Evolutionary conservation across 163 green algal genomes (phyloP), one percentile per base, ranked within the genome.

Genomic region (Trebouxia gelatinosa): DNA sequence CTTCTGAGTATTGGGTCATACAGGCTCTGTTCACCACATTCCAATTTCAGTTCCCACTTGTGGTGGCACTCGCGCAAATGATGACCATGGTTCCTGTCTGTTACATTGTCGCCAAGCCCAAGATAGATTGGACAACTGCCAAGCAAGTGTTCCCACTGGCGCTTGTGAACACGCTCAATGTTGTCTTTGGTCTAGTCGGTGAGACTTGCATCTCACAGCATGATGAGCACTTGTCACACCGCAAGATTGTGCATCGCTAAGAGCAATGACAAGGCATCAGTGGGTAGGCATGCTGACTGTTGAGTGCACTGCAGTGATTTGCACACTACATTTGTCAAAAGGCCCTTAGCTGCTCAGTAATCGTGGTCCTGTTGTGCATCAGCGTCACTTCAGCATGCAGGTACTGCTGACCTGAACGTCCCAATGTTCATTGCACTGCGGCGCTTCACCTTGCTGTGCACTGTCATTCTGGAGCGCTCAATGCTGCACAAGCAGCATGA

Each of bases 371-470:
- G n/a, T n/a, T n/a, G n/a, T n/a, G n/a, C n/a, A n/a, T n/a, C n/a
- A n/a, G n/a, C n/a, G n/a, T n/a, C n/a, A n/a, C 40, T 35, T 77
- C 7, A 50, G 65, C 7, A 2, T 70, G 58, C 84, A 91, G 88
- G 88, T 68, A 94, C 90, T 17, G 85, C 77, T 6, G 89, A 88
- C 13, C 81, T 94, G 1, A 93, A 87, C 70, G 86, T 94, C 6
- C 90, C 90, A 21, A 94, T 94, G 90, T 94, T 94, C 80, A 93
- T 94, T 54, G 90, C 88, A 13, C 84, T 94, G 51, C 85, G 90
- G 17, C 82, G 90, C n/a, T 93, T 93, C 79, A 93, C 88, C 26
- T 78, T 94, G 80, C 68, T 94, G 5, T 88, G 89, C 57, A 93
- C 90, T 23, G 88, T 94, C 40, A 38, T 90, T 32, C 72, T 93